Percentiles rank a stretch among this genome's conserved stretches.
Evolutionary conservation across 768 basidiomycete species (phyloP).

Genomic region (Tulasnella sp.): DNA sequence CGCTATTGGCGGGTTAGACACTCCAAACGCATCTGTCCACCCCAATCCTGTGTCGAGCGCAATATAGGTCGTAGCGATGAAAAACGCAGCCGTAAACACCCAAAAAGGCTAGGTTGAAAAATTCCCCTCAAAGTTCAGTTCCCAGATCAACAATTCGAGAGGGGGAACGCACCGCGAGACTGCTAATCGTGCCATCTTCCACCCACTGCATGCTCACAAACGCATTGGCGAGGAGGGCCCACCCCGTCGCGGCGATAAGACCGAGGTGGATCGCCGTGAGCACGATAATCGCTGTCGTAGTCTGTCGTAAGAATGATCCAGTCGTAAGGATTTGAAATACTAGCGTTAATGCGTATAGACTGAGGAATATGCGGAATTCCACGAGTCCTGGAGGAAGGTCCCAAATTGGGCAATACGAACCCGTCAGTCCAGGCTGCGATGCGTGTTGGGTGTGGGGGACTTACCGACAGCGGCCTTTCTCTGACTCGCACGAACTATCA

Average conservation of each 20-base stretch:
- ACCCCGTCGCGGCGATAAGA: constrained; percentile 62
- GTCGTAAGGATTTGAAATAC: constrained; percentile 72
- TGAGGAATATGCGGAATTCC: constrained; percentile 64
- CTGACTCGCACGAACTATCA: constrained; percentile 47
- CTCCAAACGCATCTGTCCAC: constrained; percentile 49
- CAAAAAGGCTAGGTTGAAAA: constrained; percentile 42
- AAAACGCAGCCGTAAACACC: constrained; percentile 44
- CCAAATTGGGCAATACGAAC: not conserved
- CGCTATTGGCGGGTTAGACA: constrained; percentile 41
- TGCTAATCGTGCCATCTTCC: constrained; percentile 61
- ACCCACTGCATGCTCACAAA: constrained; percentile 80
- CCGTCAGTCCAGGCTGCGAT: not conserved
- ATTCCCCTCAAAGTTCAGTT: not conserved
- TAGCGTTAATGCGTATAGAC: constrained; percentile 31
- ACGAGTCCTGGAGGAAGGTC: constrained; percentile 37
- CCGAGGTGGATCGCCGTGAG: constrained; percentile 73
- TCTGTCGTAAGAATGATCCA: constrained; percentile 68
- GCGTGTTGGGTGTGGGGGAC: constrained; percentile 24
- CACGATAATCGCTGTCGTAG: constrained; percentile 52
- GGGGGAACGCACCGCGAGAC: constrained; percentile 2
- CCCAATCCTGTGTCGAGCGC: constrained; percentile 65
- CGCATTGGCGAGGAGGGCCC: constrained; percentile 50
- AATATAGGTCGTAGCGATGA: constrained; percentile 69
- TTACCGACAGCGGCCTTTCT: constrained; percentile 81
- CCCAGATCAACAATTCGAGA: not conserved